Evolutionary conservation across 768 basidiomycete genomes (phyloP).

Genomic region (Gloeopeniophorella convolvens): DNA sequence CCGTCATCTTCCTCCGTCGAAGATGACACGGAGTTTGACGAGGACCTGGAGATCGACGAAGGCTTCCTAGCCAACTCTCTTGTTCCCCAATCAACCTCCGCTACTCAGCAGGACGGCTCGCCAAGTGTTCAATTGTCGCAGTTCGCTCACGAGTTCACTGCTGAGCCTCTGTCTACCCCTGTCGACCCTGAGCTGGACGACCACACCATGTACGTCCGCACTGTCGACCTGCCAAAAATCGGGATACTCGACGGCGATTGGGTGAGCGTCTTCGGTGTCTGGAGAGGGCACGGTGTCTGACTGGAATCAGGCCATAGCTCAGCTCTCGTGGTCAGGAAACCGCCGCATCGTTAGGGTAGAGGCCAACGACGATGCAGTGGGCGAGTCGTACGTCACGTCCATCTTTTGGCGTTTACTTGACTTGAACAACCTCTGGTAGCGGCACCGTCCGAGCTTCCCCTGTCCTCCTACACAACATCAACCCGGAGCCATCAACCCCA

Average conservation of each 20-base stretch:
- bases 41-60: slow-evolving; percentile 61
- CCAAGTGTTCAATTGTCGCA: slow-evolving; percentile 15
- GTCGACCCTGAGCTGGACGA: slow-evolving; percentile 39
- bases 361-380: slow-evolving; percentile 41
- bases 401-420: neutral
- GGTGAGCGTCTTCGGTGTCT: slow-evolving; percentile 39
- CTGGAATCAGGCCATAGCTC: slow-evolving; percentile 44
- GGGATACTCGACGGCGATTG: slow-evolving; percentile 73
- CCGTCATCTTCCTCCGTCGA: neutral
- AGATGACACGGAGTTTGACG: slow-evolving; percentile 13
- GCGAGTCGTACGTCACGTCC: slow-evolving; percentile 29
- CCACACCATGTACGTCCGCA: slow-evolving; percentile 52
- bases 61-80: slow-evolving; percentile 42
- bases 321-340: slow-evolving; percentile 14
- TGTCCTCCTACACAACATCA: slow-evolving; percentile 49
- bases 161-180: slow-evolving; percentile 30
- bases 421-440: slow-evolving; percentile 25
- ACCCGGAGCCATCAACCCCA: slow-evolving; percentile 23
- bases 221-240: slow-evolving; percentile 55
- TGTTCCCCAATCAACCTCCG: slow-evolving; percentile 18
- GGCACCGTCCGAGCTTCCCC: slow-evolving; percentile 40
- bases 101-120: slow-evolving; percentile 1
- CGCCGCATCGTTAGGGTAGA: slow-evolving; percentile 53
- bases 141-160: slow-evolving; percentile 21
- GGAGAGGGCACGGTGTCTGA: neutral